These are phyloP conservation scores for Kazachstania bromeliacearum DNA, from an alignment of 805 yeast species.

Conservation along the genomic window DNA sequence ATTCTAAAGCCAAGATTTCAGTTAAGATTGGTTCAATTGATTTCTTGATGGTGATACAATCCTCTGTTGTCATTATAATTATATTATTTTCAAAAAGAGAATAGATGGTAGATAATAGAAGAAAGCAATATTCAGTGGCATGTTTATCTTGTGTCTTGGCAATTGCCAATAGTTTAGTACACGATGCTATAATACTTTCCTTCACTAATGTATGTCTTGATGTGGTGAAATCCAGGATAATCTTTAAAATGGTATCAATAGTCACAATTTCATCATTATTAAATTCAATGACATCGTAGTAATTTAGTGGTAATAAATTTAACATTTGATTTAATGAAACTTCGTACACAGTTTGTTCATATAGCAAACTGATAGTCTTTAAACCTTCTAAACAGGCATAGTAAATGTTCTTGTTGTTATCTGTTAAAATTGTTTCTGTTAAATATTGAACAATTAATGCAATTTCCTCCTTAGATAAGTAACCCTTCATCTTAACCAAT, in stretches of 20 bases:
- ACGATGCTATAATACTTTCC: constrained; percentile 21
- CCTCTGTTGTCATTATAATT: constrained; percentile 9
- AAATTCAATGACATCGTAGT: constrained; percentile 21
- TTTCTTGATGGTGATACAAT: constrained; percentile 12
- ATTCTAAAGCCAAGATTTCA: constrained; percentile 3
- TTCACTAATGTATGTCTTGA: constrained; percentile 24
- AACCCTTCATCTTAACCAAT: constrained; percentile 40
- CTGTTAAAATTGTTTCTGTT: constrained; percentile 49
- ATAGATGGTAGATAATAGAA: constrained; percentile 20
- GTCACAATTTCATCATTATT: constrained; percentile 21
- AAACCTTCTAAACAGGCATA: constrained; percentile 48
- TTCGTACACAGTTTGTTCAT: constrained; percentile 37
- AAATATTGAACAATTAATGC: constrained; percentile 56
- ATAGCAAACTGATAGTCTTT: constrained; percentile 30
- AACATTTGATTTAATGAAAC: constrained; percentile 44
- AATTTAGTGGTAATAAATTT: constrained; percentile 41
- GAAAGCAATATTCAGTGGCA: constrained; percentile 20
- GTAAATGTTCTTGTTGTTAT: constrained; percentile 42
- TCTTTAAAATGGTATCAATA: constrained; percentile 30
- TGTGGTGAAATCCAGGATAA: constrained; percentile 28
- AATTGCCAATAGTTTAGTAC: constrained; percentile 10
- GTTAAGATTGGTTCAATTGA: constrained; percentile 16
- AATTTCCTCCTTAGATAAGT: constrained; percentile 46
- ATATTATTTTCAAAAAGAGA: constrained; percentile 21
- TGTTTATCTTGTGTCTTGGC: constrained; percentile 5